Evolutionary conservation across 495 filamentous ascomycete genomes (phyloP).

Genomic region (Aspergillus cavernicola): DNA sequence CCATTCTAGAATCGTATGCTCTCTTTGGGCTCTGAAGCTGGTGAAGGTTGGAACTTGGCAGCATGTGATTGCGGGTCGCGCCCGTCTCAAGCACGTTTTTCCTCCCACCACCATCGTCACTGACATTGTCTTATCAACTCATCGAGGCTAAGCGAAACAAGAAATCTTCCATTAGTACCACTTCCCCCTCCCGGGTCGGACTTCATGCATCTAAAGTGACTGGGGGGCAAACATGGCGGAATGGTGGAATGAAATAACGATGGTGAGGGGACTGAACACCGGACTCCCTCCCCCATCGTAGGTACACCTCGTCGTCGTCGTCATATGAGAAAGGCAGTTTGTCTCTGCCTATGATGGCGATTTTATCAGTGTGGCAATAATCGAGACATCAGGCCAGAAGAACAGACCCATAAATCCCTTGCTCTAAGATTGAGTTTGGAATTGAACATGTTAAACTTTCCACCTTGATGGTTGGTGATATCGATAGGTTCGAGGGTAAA

Average conservation of each 20-base stretch:
- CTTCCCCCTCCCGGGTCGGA: conserved; percentile 1
- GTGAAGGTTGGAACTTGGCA: too few relatives aligned
- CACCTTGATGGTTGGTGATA: not conserved
- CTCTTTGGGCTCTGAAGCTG: conserved; percentile 2
- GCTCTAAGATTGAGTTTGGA: conserved; percentile 1
- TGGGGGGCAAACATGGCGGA: conserved; percentile 12
- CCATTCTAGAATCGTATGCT: not conserved
- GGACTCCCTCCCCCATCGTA: too few relatives aligned
- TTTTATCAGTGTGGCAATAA: conserved; percentile 15
- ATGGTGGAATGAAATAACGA: conserved; percentile 1
- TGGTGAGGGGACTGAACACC: conserved; percentile 1
- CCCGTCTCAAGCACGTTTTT: conserved; percentile 11
- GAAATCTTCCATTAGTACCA: conserved; percentile 1
- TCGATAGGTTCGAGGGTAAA: conserved; percentile 8
- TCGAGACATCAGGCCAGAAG: conserved; percentile 3
- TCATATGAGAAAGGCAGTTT: conserved; percentile 2
- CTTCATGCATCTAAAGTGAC: conserved; percentile 15
- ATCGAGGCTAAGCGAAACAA: not conserved
- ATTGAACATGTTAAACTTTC: not conserved
- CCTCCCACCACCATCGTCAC: not conserved
- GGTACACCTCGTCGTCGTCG: conserved; percentile 7
- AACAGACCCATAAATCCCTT: not conserved
- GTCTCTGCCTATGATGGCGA: conserved; percentile 1
- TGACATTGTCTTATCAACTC: not conserved
- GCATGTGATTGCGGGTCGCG: conserved; percentile 24